Conservation (phyloP, 2,329 filamentous ascomycete species). For the Cordyceps tenuipes region DNA sequence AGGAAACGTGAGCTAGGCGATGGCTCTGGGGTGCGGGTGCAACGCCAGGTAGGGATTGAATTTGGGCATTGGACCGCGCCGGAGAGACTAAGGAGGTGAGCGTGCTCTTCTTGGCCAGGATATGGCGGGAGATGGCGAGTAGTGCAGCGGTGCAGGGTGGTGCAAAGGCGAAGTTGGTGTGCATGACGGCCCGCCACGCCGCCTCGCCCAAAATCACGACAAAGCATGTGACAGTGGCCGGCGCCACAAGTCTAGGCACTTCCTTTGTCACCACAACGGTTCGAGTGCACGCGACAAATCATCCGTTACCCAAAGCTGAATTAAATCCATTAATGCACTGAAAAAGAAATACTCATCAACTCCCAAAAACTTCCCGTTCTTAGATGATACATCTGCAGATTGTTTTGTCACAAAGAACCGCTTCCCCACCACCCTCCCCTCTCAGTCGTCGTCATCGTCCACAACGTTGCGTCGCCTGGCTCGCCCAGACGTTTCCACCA, state of each 20-base stretch:
- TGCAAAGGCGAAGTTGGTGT: neutral
- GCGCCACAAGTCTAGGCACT: too few relatives aligned
- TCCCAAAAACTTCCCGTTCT: slow-evolving; percentile 15
- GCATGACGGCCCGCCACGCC: slow-evolving; percentile 7
- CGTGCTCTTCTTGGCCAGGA: slow-evolving; percentile 5
- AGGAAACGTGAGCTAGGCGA: slow-evolving; percentile 2
- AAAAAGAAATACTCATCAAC: slow-evolving; percentile 13
- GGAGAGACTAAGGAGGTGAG: neutral
- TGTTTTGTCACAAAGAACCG: slow-evolving; percentile 2
- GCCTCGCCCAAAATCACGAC: neutral
- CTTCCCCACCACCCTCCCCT: slow-evolving; percentile 9
- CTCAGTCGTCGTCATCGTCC: slow-evolving; percentile 51
- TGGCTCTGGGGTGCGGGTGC: slow-evolving; percentile 1
- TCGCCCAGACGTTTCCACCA: slow-evolving; percentile 35
- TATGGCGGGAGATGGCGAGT: neutral
- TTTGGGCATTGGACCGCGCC: slow-evolving; percentile 5
- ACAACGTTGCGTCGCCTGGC: slow-evolving; percentile 48
- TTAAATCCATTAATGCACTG: neutral
- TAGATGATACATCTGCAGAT: neutral
- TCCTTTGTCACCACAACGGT: too few relatives aligned
- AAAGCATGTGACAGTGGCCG: slow-evolving; percentile 8
- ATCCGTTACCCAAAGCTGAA: neutral
- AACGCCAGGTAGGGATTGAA: slow-evolving; percentile 2
- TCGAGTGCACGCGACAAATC: neutral
- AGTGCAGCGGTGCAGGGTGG: neutral